Evolutionary conservation across 768 basidiomycete species (phyloP).

Genomic region (Boletus tylopilopsis): DNA sequence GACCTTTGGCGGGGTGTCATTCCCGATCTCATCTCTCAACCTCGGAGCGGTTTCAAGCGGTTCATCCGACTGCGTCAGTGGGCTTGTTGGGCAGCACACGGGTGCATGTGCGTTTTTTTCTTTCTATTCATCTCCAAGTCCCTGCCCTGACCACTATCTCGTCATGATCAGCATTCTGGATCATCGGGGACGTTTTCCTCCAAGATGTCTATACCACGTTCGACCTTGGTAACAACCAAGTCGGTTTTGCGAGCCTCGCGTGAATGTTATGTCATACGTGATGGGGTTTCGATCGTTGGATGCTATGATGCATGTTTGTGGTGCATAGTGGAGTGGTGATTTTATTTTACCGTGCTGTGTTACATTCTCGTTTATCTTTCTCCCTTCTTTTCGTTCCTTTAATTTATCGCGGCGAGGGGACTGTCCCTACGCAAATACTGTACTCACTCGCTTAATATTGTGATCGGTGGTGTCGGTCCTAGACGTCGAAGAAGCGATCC

Average conservation of each 20-base stretch:
- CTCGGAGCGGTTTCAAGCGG: conserved; percentile 29
- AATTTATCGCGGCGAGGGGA: no score
- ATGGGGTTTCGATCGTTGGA: no score
- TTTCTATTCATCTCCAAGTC: neutral
- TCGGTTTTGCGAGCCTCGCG: conserved; percentile 34
- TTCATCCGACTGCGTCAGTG: conserved; percentile 30
- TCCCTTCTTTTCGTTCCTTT: no score
- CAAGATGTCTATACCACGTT: conserved; percentile 41
- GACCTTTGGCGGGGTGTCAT: conserved; percentile 35
- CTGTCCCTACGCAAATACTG: no score
- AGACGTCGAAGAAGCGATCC: no score
- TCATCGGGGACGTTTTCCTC: conserved; percentile 38
- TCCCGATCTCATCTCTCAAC: conserved; percentile 35
- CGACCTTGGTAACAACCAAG: conserved; percentile 32
- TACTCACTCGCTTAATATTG: no score
- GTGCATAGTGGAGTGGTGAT: no score
- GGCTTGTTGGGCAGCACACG: conserved; percentile 18
- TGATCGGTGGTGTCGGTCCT: no score
- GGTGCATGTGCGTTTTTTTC: conserved; percentile 3
- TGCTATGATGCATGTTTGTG: no score
- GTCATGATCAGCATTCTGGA: conserved; percentile 22
- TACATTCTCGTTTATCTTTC: no score
- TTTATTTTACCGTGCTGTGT: no score
- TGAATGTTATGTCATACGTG: no score
- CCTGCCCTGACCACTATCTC: neutral